Evolutionary conservation across 2,329 filamentous ascomycete genomes (phyloP).

Genomic region (Mycogone perniciosa): DNA sequence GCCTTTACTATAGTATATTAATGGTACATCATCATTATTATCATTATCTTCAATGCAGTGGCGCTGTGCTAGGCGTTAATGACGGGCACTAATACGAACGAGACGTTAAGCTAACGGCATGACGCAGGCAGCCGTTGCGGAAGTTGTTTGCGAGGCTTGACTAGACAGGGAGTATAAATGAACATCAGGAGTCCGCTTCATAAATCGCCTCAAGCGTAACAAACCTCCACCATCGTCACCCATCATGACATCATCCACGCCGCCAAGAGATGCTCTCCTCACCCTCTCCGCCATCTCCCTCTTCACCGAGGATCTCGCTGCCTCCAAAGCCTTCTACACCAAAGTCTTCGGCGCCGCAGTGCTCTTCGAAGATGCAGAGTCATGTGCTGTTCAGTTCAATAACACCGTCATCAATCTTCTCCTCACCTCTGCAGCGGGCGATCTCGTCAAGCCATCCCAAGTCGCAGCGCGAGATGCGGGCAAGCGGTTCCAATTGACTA

Average conservation of each 20-base stretch:
- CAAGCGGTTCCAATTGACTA: slow-evolving; percentile 10
- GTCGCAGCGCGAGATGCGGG: slow-evolving; percentile 4
- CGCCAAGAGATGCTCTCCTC: slow-evolving; percentile 1
- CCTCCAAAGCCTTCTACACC: slow-evolving; percentile 9
- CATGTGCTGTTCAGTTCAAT: slow-evolving; percentile 14
- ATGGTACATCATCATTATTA: too few relatives aligned
- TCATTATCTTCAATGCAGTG: too few relatives aligned
- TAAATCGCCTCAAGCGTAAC: not conserved
- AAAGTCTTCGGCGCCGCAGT: slow-evolving; percentile 12
- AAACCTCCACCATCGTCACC: not conserved
- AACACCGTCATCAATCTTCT: slow-evolving; percentile 13
- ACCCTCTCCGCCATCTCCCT: slow-evolving; percentile 13
- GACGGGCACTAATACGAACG: too few relatives aligned
- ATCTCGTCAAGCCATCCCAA: not conserved
- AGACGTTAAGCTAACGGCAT: too few relatives aligned
- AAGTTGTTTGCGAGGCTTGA: too few relatives aligned
- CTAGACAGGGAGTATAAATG: too few relatives aligned
- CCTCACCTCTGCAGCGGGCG: not conserved
- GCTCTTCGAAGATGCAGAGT: slow-evolving; percentile 12
- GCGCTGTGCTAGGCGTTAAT: too few relatives aligned
- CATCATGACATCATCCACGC: not conserved
- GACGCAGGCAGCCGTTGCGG: too few relatives aligned
- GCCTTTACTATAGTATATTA: too few relatives aligned
- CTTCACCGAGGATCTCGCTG: slow-evolving; percentile 9
- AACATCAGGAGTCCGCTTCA: too few relatives aligned